A percentile compares a stretch with the other conserved stretches of the same genome.
Conservation (phyloP, 2,329 filamentous ascomycete species). For the Talaromyces sp. region DNA sequence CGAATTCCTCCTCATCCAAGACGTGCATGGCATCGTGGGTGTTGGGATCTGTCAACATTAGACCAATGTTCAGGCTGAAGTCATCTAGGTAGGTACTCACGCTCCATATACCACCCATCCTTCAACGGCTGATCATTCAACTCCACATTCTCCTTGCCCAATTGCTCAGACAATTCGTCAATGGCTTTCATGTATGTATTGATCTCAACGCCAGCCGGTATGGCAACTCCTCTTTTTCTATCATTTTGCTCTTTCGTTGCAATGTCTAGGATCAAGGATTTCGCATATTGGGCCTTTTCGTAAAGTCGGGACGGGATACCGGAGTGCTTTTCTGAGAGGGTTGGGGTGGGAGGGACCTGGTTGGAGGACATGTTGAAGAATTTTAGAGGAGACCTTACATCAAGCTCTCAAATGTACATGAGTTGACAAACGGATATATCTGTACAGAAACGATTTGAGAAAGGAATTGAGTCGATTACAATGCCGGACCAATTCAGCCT, state of each 20-base stretch:
- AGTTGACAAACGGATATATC: background rate
- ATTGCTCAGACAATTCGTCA: constrained; percentile 33
- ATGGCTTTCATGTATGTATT: constrained; percentile 35
- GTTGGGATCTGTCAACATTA: constrained; percentile 15
- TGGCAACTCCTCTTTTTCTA: constrained; percentile 12
- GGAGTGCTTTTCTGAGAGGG: constrained; percentile 13
- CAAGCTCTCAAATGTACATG: background rate
- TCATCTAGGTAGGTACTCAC: background rate
- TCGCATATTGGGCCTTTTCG: constrained; percentile 15
- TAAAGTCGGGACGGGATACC: constrained; percentile 15
- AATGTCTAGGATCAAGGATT: constrained; percentile 14
- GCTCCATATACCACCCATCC: constrained; percentile 36
- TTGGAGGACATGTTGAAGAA: background rate
- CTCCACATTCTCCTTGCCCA: constrained; percentile 41
- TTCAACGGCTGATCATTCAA: constrained; percentile 41
- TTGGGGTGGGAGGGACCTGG: constrained; percentile 10
- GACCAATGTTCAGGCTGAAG: too few relatives aligned
- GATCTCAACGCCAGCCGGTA: constrained; percentile 42
- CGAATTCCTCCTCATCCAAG: constrained; percentile 16
- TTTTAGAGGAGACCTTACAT: background rate
- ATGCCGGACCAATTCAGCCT: background rate
- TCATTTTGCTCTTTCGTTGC: constrained; percentile 12
- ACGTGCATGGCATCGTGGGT: constrained; percentile 18
- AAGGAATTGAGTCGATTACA: background rate
- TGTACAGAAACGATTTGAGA: background rate